Percentiles rank a stretch among this genome's conserved stretches.
phyloP scores from a whole-genome alignment of 2,329 filamentous ascomycete genomes.

The Cryphonectria japonica region DNA sequence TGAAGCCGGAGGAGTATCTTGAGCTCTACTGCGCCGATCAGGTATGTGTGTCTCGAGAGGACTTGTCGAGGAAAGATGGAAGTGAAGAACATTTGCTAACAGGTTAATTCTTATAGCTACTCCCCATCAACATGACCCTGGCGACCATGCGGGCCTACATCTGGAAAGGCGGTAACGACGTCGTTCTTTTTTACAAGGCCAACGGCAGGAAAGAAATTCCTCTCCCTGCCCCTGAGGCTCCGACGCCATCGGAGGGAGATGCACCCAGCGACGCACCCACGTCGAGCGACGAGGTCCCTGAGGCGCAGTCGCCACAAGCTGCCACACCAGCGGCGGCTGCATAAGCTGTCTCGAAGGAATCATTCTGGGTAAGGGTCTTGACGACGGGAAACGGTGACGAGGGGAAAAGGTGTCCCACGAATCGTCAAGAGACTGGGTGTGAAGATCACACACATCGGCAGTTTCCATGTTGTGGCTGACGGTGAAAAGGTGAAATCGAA shows the following conservation, averaged over 20 bases:
- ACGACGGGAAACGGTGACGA: not conserved
- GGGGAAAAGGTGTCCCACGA: not conserved
- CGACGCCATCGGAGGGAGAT: constrained; percentile 14
- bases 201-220: constrained; percentile 78
- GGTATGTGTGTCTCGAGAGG: constrained; percentile 54
- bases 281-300: constrained; percentile 9
- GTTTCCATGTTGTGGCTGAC: not conserved
- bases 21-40: constrained; percentile 94
- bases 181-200: constrained; percentile 86
- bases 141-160: constrained; percentile 88
- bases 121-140: constrained; percentile 87
- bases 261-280: not conserved
- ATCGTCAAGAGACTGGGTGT: not conserved
- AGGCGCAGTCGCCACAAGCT: constrained; percentile 6
- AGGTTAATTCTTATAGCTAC: constrained; percentile 48
- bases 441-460: not conserved
- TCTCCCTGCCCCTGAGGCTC: constrained; percentile 37
- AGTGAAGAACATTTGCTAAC: not conserved
- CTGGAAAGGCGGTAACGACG: constrained; percentile 94
- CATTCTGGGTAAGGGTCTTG: not conserved
- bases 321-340: constrained; percentile 3
- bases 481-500: not conserved
- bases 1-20: constrained; percentile 89
- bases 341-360: constrained; percentile 5
- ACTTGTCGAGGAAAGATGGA: not conserved